These are phyloP conservation scores for Coemansia sp. DNA, from an alignment of 192 early-diverging fungal species.

Conservation along the genomic window DNA sequence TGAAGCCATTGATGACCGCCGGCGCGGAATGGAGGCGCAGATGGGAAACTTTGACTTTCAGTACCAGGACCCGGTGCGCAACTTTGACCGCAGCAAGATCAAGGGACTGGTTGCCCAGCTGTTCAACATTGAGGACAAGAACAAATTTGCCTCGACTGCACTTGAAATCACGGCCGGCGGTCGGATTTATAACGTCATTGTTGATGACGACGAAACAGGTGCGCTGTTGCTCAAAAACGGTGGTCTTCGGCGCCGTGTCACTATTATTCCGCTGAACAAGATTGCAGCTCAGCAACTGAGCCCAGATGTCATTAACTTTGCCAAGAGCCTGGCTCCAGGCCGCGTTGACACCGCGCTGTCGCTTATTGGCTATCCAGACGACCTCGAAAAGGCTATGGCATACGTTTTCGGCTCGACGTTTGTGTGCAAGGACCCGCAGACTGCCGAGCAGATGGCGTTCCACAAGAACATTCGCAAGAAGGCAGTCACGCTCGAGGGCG, in stretches of 20 bases:
- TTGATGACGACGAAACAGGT: constrained; percentile 81
- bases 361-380: constrained; percentile 77
- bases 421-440: constrained; percentile 81
- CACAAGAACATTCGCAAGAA: constrained; percentile 76
- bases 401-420: constrained; percentile 94
- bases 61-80: constrained; percentile 79
- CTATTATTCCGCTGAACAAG: constrained; percentile 96
- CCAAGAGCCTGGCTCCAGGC: constrained; percentile 81
- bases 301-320: constrained; percentile 53
- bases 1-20: constrained; percentile 38
- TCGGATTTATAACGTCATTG: constrained; percentile 93
- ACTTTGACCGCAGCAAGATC: constrained; percentile 87
- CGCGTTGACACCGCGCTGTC: constrained; percentile 86
- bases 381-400: constrained; percentile 81
- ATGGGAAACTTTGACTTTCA: constrained; percentile 72
- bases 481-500: constrained; percentile 96
- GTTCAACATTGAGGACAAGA: constrained; percentile 70
- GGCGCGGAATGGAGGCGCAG: constrained; percentile 46
- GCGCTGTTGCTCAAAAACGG: constrained; percentile 79
- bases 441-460: constrained; percentile 88
- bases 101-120: constrained; percentile 93
- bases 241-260: constrained; percentile 72
- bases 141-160: constrained; percentile 69
- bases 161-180: constrained; percentile 96
- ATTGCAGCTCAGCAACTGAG: constrained; percentile 60